Conservation (phyloP, 331 rosid genomes). For the Malus hybrid region DNA sequence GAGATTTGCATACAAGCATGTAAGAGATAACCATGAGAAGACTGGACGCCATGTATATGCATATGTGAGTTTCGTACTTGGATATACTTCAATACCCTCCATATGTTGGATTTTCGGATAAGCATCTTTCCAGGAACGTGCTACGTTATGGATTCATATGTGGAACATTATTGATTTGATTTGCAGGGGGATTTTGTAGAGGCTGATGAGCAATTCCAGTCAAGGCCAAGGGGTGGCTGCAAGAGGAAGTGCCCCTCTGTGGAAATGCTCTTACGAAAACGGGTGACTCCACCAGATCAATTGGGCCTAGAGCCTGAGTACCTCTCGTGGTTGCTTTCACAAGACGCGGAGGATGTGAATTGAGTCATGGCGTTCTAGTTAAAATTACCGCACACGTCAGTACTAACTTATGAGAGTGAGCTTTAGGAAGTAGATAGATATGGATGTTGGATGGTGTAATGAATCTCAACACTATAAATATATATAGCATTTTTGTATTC, state of each 20-base stretch:
- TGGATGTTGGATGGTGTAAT: too few species aligned
- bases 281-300: slow-evolving; percentile 49
- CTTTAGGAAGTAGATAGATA: too few species aligned
- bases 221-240: slow-evolving; percentile 61
- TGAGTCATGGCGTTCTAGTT: not conserved
- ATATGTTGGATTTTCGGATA: not conserved
- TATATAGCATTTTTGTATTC: too few species aligned
- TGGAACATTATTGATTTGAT: not conserved
- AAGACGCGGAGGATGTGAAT: not conserved
- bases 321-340: not conserved
- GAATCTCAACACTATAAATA: too few species aligned
- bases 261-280: slow-evolving; percentile 57
- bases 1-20: slow-evolving; percentile 88
- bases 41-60: slow-evolving; percentile 49
- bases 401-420: too few species aligned
- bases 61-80: slow-evolving; percentile 37
- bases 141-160: not conserved
- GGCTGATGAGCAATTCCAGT: slow-evolving; percentile 49
- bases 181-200: slow-evolving; percentile 66
- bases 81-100: not conserved
- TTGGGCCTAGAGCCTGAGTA: slow-evolving; percentile 19
- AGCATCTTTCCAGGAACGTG: not conserved
- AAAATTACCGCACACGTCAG: too few species aligned
- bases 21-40: slow-evolving; percentile 75
- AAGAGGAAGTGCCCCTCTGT: slow-evolving; percentile 52